Base-by-base conservation (phyloP, 2,329 filamentous ascomycete species). In the Beauveria pseudobassiana region DNA sequence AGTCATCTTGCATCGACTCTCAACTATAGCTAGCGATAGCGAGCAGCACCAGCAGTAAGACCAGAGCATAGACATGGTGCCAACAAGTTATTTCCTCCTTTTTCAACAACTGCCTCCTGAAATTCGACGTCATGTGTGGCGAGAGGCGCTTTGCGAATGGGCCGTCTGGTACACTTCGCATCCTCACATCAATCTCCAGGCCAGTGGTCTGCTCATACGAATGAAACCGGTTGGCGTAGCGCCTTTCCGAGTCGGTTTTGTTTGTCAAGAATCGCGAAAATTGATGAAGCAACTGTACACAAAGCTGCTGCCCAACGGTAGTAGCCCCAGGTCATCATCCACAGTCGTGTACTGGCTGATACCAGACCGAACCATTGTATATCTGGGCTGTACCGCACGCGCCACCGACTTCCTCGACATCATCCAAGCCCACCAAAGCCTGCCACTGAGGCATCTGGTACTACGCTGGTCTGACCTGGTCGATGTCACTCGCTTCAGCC, bases 341-440 rank as follows among this genome's bases (percentile, higher is more conserved):
- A 42, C 48, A 2, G 40, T 38, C 5, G 54, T 52, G 20, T 62
- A 62, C 53, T 62, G 60, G 60, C 46, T 62, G 53, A 51, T 57
- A 38, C 60, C 60, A 18, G 53, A 62, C 5, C 52, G 38, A 5
- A 62, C 60, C 24, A 40, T 62, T 22, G 22, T 58, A 2, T 62
- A 62, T 20, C 40, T 62, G 48, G 53, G 60, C 16, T 62, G 60
- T 42, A 50, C 53, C 26, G 22, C 53, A n/a, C 60, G 60, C n/a
- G 60, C 60, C 30, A 58, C 42, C 38, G 60, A 62, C 46, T 62
- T 62, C 24, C 24, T 62, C 38, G 60, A 62, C 16, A 51, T 62
- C 9, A 34, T 46, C 20, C 60, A 58, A 22, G 60, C 60, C 22
- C 54, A 62, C 40, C 20, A 57, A 20, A 56, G 38, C 8, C 38